A percentile compares a stretch with the other conserved stretches of the same genome.
phyloP scores from a whole-genome alignment of 225 moss, liverwort and hornwort genomes.

The Polytrichum formosum region DNA sequence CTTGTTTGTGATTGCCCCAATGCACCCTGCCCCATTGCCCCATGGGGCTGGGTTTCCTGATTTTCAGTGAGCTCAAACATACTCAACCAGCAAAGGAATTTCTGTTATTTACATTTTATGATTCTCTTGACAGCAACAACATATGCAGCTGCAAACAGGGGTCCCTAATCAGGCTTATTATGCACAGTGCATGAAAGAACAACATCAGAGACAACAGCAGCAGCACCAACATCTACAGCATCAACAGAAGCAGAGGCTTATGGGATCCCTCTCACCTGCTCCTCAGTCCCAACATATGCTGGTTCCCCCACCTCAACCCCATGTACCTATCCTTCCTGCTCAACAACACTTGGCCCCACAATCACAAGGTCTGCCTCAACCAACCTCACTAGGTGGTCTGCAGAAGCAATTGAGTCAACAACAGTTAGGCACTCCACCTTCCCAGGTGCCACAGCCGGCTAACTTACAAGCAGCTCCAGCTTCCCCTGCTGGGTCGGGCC shows the following conservation, averaged over 20 bases:
- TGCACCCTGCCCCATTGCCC: too few species aligned
- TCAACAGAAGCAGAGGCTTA: slow-evolving; percentile 37
- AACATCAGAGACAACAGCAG: slow-evolving; percentile 25
- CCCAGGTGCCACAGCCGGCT: slow-evolving; percentile 16
- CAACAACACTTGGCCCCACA: slow-evolving; percentile 25
- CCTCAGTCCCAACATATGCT: slow-evolving; percentile 39
- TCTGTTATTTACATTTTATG: slow-evolving; percentile 1
- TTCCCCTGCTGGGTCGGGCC: slow-evolving; percentile 25
- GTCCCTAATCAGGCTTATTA: slow-evolving; percentile 26
- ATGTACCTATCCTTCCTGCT: slow-evolving; percentile 15
- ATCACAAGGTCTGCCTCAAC: slow-evolving; percentile 32
- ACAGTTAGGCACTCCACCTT: slow-evolving; percentile 14
- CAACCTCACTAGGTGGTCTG: slow-evolving; percentile 8
- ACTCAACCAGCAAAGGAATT: too few species aligned
- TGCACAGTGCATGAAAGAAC: slow-evolving; percentile 30
- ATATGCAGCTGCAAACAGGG: slow-evolving; percentile 31
- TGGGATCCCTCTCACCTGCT: slow-evolving; percentile 23
- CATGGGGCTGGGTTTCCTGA: too few species aligned
- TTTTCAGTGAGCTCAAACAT: too few species aligned
- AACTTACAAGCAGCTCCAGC: slow-evolving; percentile 18
- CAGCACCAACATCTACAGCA: slow-evolving; percentile 35
- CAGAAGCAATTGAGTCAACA: slow-evolving; percentile 22
- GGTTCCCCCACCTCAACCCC: slow-evolving; percentile 19
- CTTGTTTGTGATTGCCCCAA: too few species aligned
- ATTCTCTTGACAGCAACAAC: slow-evolving; percentile 18